Conservation (phyloP, 441 rosid genomes). For the Bruguiera hainesii region DNA sequence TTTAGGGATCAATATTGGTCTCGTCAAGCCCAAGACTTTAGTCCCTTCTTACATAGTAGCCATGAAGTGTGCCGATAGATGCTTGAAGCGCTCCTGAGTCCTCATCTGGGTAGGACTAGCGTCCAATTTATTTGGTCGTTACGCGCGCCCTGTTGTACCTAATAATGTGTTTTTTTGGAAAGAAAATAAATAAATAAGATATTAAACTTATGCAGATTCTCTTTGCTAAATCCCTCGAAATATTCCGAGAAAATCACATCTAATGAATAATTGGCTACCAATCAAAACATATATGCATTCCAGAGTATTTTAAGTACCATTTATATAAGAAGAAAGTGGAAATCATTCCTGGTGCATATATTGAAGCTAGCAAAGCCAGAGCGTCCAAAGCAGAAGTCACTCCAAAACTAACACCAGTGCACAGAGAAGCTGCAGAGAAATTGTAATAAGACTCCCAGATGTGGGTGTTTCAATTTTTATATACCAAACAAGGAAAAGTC, state of each 20-base stretch:
- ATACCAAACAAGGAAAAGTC: slow-evolving; percentile 5
- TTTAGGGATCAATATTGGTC: no score
- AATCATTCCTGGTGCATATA: slow-evolving; percentile 53
- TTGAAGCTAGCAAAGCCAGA: slow-evolving; percentile 55
- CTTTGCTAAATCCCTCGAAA: slow-evolving; percentile 74
- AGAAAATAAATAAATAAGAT: no score
- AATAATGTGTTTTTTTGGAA: no score
- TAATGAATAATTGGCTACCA: slow-evolving; percentile 19
- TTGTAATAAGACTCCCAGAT: slow-evolving; percentile 18
- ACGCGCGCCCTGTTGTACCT: no score
- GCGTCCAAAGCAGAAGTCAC: slow-evolving; percentile 72
- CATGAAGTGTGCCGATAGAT: no score
- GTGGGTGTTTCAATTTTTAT: neutral
- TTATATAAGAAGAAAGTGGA: slow-evolving; percentile 72
- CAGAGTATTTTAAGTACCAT: slow-evolving; percentile 40
- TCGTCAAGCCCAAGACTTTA: neutral
- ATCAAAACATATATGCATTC: slow-evolving; percentile 19
- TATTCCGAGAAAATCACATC: slow-evolving; percentile 47
- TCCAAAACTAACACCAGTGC: slow-evolving; percentile 62
- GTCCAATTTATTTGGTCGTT: no score
- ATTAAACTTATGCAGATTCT: slow-evolving; percentile 38
- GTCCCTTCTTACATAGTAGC: slow-evolving; percentile 3
- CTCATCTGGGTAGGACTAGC: no score
- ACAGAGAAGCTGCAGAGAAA: slow-evolving; percentile 61
- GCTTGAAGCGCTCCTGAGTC: no score